Conservation (phyloP, 2,329 filamentous ascomycete genomes). For the Penicillium sumatraense region DNA sequence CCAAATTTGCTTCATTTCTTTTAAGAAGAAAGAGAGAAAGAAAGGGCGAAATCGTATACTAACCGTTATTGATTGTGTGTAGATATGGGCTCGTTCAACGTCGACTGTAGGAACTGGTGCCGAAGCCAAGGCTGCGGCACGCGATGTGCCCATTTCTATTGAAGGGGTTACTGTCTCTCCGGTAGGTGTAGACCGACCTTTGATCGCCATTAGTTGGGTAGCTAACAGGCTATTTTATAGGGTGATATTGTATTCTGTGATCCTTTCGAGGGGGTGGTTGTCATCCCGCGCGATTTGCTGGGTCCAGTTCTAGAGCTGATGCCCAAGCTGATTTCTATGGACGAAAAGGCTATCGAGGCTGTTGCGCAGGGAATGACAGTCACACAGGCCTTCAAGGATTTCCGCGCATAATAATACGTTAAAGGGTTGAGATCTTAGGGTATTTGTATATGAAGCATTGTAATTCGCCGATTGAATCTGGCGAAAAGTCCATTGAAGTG, state of each 20-base stretch:
- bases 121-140: conserved; percentile 47
- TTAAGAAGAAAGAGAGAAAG: not conserved
- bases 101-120: conserved; percentile 52
- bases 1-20: not conserved
- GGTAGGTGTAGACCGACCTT: conserved; percentile 32
- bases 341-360: conserved; percentile 67
- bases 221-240: conserved; percentile 19
- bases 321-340: conserved; percentile 57
- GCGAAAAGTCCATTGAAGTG: not conserved
- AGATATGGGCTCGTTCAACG: conserved; percentile 50
- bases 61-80: conserved; percentile 2
- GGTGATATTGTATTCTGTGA: conserved; percentile 75
- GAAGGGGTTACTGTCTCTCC: conserved; percentile 47
- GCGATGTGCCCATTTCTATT: conserved; percentile 47
- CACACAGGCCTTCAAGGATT: conserved; percentile 67
- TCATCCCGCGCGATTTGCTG: conserved; percentile 66
- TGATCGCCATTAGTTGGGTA: not conserved
- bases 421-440: not conserved
- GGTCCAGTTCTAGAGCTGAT: conserved; percentile 65
- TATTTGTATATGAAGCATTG: not conserved
- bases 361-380: conserved; percentile 67
- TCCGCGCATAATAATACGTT: conserved; percentile 40
- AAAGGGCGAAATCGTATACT: conserved; percentile 2
- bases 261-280: conserved; percentile 69
- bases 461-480: not conserved